phyloP scores from a whole-genome alignment of 2,329 filamentous ascomycete species.

The Pezicula neosporulosa region DNA sequence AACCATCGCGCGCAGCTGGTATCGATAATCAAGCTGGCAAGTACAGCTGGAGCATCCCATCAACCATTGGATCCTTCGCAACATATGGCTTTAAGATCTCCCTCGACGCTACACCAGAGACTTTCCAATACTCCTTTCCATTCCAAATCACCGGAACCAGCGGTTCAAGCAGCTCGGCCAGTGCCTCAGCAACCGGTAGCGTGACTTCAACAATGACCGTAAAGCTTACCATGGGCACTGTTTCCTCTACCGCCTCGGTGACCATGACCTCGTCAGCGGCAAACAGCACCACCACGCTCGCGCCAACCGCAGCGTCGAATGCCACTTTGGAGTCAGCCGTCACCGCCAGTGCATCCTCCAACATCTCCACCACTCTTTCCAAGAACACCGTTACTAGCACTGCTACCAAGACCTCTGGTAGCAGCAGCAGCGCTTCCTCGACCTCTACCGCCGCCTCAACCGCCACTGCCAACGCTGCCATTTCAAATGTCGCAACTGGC shows the following conservation, averaged over 20 bases:
- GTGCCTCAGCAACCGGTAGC: slow-evolving; percentile 1
- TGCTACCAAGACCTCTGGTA: neutral
- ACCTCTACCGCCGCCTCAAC: neutral
- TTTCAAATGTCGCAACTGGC: slow-evolving; percentile 12
- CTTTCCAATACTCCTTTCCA: slow-evolving; percentile 62
- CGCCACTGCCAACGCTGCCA: slow-evolving; percentile 2
- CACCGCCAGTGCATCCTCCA: slow-evolving; percentile 18
- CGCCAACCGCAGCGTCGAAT: slow-evolving; percentile 26
- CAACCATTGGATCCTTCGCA: slow-evolving; percentile 38
- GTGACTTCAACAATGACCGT: slow-evolving; percentile 6
- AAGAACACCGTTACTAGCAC: neutral
- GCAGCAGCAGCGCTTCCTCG: neutral
- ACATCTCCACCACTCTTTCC: neutral
- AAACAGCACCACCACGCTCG: neutral
- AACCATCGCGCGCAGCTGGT: slow-evolving; percentile 33
- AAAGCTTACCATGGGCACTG: slow-evolving; percentile 6
- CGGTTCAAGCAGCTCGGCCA: slow-evolving; percentile 4
- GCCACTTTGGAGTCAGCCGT: slow-evolving; percentile 19
- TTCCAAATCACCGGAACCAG: slow-evolving; percentile 35
- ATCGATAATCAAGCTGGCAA: slow-evolving; percentile 41
- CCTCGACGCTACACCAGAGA: slow-evolving; percentile 40
- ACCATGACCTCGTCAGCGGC: slow-evolving; percentile 2
- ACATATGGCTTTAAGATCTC: slow-evolving; percentile 57
- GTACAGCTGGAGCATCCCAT: slow-evolving; percentile 49
- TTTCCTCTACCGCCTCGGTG: slow-evolving; percentile 3